These are phyloP conservation scores for Auricularia sp. DNA, from an alignment of 768 basidiomycete genomes.

Conservation along the genomic window DNA sequence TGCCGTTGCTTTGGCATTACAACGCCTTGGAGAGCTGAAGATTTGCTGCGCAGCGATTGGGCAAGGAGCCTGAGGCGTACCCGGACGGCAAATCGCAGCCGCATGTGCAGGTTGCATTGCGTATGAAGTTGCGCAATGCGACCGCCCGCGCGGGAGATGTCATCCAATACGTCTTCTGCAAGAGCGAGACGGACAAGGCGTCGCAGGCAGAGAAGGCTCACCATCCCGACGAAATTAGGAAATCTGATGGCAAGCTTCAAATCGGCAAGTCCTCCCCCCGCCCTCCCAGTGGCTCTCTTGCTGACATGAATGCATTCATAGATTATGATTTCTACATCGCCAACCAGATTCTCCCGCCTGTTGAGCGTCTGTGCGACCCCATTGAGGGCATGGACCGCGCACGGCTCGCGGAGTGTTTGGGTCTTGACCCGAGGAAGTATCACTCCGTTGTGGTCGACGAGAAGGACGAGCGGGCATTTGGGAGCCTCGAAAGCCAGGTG, in stretches of 20 bases:
- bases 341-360: slow-evolving; percentile 86
- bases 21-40: neutral
- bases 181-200: slow-evolving; percentile 47
- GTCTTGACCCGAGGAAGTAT: slow-evolving; percentile 52
- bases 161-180: slow-evolving; percentile 90
- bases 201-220: slow-evolving; percentile 84
- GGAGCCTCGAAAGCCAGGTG: slow-evolving; percentile 78
- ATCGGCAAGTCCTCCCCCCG: slow-evolving; percentile 45
- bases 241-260: slow-evolving; percentile 36
- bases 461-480: slow-evolving; percentile 55
- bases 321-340: slow-evolving; percentile 90
- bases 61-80: slow-evolving; percentile 95
- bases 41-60: slow-evolving; percentile 54
- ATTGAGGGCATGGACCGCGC: slow-evolving; percentile 93
- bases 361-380: slow-evolving; percentile 89
- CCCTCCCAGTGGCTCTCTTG: too few relatives aligned
- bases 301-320: slow-evolving; percentile 18
- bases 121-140: slow-evolving; percentile 76
- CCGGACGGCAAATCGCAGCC: slow-evolving; percentile 92
- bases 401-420: slow-evolving; percentile 89
- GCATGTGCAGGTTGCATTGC: slow-evolving; percentile 90
- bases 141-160: slow-evolving; percentile 83
- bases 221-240: slow-evolving; percentile 87
- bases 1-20: slow-evolving; percentile 1
- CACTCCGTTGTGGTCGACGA: slow-evolving; percentile 28